Evolutionary conservation across 768 basidiomycete species (phyloP), one percentile per base, ranked within the genome.

Genomic region (Mycena filopes): DNA sequence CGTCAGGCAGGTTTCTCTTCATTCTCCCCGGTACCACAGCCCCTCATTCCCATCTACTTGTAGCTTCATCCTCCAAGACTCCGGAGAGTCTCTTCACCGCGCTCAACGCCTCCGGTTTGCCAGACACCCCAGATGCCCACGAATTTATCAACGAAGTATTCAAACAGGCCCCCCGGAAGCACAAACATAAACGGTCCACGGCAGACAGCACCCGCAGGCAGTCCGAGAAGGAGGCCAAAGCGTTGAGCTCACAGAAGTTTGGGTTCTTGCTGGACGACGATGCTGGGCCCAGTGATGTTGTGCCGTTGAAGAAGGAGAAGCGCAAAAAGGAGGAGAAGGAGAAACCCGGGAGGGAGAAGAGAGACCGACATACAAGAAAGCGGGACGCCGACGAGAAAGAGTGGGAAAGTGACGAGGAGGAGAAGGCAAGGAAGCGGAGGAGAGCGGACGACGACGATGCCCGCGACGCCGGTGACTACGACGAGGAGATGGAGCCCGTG

Each of bases 351-450:
- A 64, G 53, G 77, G 87, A 87, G 62, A 86, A 82, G 64, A 79
- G 81, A 71, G 90, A 91, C 40, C 83, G 88, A 60, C 87, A 89
- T 65, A 82, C 86, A 41, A 83, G 95, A 68, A 96, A 96, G 76
- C 82, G 95, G 51, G 95, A 96, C 31, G 86, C 88, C 62, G 92
- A 93, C 66, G 86, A 81, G 23, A 90, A 88, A 58, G 91, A 94
- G 63, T 96, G 96, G 95, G 92, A 94, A 76, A 94, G 93, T 69
- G 95, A 95, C 66, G 94, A 94, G 65, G 95, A 96, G 62, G 93
- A 95, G 69, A 81, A 87, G 74, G 80, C 84, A 41, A 81, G 88
- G 75, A 94, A 92, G 74, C 86, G 89, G 62, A 75, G 82, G 76
- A 86, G 82, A 70, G 76, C 81, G 2, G 86, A 87, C n/a, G 82